A percentile compares a stretch with the other conserved stretches of the same genome.
Evolutionary conservation across 1,284 basidiomycete species (phyloP).

Genomic region (Cystobasidium sp.): DNA sequence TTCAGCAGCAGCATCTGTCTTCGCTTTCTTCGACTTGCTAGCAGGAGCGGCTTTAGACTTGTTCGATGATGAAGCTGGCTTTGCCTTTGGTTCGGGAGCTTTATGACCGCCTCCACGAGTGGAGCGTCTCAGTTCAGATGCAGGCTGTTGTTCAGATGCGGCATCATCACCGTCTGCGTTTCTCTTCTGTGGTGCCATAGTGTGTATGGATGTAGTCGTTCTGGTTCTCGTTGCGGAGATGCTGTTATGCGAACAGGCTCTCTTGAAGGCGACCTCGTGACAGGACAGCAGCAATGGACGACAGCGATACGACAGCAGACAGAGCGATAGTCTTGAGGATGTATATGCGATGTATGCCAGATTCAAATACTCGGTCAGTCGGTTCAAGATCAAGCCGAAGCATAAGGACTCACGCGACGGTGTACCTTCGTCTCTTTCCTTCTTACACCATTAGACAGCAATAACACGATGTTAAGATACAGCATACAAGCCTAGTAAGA

Average conservation of each 20-base stretch:
- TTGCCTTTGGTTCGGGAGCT: constrained; percentile 29
- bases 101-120: constrained; percentile 35
- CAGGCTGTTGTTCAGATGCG: not conserved
- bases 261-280: not conserved
- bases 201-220: not conserved
- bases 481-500: not conserved
- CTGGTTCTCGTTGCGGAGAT: not conserved
- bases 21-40: constrained; percentile 34
- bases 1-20: constrained; percentile 24
- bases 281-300: too few relatives aligned
- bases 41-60: constrained; percentile 6
- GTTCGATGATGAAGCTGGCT: constrained; percentile 7
- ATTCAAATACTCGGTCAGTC: too few relatives aligned
- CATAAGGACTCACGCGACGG: too few relatives aligned
- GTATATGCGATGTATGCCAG: too few relatives aligned
- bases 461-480: not conserved
- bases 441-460: not conserved
- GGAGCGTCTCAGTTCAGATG: constrained; percentile 23
- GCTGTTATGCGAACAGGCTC: not conserved
- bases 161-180: constrained; percentile 14
- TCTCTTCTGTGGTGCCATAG: constrained; percentile 41
- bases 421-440: not conserved
- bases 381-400: too few relatives aligned
- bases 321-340: too few relatives aligned
- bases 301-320: too few relatives aligned